Conservation (phyloP, 2,329 filamentous ascomycete species). For the Talaromyces piceae region DNA sequence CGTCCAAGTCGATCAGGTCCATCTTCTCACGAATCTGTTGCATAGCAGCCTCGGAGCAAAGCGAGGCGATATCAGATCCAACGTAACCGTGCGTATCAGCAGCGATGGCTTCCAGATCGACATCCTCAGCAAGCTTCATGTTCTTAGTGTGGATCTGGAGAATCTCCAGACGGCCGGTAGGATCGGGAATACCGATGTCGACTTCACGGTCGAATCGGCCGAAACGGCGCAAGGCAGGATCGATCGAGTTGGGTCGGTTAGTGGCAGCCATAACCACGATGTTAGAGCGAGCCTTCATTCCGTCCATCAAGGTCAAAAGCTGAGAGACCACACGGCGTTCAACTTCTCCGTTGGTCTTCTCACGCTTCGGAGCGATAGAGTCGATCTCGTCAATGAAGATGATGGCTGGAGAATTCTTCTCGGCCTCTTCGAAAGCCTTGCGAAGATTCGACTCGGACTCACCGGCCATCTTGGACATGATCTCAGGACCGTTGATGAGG, state of each 20-base stretch:
- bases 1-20: slow-evolving; percentile 97
- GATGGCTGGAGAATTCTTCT: slow-evolving; percentile 92
- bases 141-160: slow-evolving; percentile 99
- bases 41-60: slow-evolving; percentile 99
- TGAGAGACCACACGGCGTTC: slow-evolving; percentile 99
- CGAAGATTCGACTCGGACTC: slow-evolving; percentile 99
- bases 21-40: slow-evolving; percentile 99
- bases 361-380: slow-evolving; percentile 98
- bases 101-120: slow-evolving; percentile 93
- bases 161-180: slow-evolving; percentile 96
- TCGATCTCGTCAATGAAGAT: slow-evolving; percentile 98
- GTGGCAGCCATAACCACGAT: slow-evolving; percentile 99
- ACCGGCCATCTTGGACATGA: slow-evolving; percentile 99
- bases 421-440: slow-evolving; percentile 99
- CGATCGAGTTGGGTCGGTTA: slow-evolving; percentile 97
- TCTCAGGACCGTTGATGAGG: slow-evolving; percentile 95
- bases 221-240: slow-evolving; percentile 94
- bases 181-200: slow-evolving; percentile 95
- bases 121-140: slow-evolving; percentile 97
- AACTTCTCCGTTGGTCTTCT: slow-evolving; percentile 90
- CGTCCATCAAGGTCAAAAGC: slow-evolving; percentile 97
- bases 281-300: slow-evolving; percentile 99
- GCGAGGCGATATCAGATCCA: slow-evolving; percentile 93
- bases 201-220: slow-evolving; percentile 98
- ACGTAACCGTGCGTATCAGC: slow-evolving; percentile 98